A percentile compares a stretch with the other conserved stretches of the same genome.
phyloP scores from a whole-genome alignment of 192 early-diverging fungal genomes.

The Phlyctochytrium bullatum region DNA sequence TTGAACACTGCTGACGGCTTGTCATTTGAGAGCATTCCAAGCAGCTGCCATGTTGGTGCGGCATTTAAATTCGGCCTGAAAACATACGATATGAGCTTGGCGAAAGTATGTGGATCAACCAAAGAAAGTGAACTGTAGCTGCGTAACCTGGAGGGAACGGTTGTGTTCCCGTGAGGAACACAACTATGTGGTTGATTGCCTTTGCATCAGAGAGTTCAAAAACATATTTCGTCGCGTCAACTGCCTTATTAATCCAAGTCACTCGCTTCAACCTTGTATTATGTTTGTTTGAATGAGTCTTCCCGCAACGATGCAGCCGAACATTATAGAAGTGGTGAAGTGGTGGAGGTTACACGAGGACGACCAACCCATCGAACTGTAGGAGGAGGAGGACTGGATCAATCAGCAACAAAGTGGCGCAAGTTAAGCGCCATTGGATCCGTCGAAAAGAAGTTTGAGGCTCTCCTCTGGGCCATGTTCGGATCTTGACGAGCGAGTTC shows the following conservation, averaged over 20 bases:
- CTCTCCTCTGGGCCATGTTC: too few relatives aligned
- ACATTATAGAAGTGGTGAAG: slow-evolving; percentile 52
- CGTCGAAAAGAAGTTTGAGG: too few relatives aligned
- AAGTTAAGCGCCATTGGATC: too few relatives aligned
- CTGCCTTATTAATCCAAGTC: slow-evolving; percentile 8
- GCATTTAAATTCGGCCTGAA: slow-evolving; percentile 29
- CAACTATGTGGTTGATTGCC: slow-evolving; percentile 91
- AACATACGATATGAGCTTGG: background rate
- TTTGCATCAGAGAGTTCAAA: slow-evolving; percentile 85
- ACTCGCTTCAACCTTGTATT: slow-evolving; percentile 58
- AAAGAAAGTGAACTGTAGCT: slow-evolving; percentile 92
- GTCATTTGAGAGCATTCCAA: slow-evolving; percentile 52
- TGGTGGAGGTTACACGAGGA: background rate
- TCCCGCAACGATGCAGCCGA: slow-evolving; percentile 91
- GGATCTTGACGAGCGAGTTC: too few relatives aligned
- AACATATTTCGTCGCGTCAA: slow-evolving; percentile 69
- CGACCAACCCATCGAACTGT: too few relatives aligned
- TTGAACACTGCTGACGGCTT: slow-evolving; percentile 55
- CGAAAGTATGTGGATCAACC: slow-evolving; percentile 45
- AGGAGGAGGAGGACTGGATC: too few relatives aligned
- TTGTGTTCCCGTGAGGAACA: slow-evolving; percentile 81
- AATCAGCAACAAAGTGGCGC: too few relatives aligned
- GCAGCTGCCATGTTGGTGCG: slow-evolving; percentile 39
- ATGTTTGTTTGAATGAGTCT: slow-evolving; percentile 88
- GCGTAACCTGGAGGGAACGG: slow-evolving; percentile 89